Percentiles rank a stretch among this genome's conserved stretches.
Evolutionary conservation across 805 yeast species (phyloP).

Genomic region (Candida coleopterorum): DNA sequence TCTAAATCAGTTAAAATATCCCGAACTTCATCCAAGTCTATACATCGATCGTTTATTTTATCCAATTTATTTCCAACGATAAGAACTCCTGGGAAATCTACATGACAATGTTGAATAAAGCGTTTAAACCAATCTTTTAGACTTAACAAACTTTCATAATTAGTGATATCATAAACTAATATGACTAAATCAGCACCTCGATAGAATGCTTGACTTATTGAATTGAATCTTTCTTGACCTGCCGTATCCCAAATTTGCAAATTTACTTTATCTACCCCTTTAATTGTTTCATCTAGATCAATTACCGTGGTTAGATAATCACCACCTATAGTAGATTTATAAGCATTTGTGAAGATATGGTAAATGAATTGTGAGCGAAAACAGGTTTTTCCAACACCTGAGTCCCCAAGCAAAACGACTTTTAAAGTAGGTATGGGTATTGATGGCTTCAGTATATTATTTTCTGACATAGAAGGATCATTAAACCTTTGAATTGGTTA

Average conservation of each 20-base stretch:
- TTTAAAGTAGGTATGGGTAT: constrained; percentile 37
- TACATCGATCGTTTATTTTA: constrained; percentile 26
- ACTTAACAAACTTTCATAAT: constrained; percentile 46
- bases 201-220: constrained; percentile 51
- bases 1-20: constrained; percentile 21
- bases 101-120: constrained; percentile 46
- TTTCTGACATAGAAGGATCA: constrained; percentile 4
- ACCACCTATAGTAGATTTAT: constrained; percentile 57
- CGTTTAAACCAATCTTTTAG: constrained; percentile 45
- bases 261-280: constrained; percentile 27
- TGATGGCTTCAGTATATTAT: neutral
- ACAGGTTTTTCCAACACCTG: constrained; percentile 58
- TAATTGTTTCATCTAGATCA: constrained; percentile 8
- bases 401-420: constrained; percentile 54
- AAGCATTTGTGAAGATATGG: constrained; percentile 50
- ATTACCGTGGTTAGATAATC: constrained; percentile 48
- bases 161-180: constrained; percentile 50
- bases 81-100: constrained; percentile 42
- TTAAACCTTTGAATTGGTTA: no score
- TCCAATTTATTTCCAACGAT: constrained; percentile 54
- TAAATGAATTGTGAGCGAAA: constrained; percentile 51
- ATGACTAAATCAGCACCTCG: constrained; percentile 56
- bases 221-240: constrained; percentile 44
- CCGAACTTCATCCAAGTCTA: constrained; percentile 32
- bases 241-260: constrained; percentile 57